These are phyloP conservation scores for Hericium coralloides DNA, from an alignment of 768 basidiomycete species.

Conservation along the genomic window DNA sequence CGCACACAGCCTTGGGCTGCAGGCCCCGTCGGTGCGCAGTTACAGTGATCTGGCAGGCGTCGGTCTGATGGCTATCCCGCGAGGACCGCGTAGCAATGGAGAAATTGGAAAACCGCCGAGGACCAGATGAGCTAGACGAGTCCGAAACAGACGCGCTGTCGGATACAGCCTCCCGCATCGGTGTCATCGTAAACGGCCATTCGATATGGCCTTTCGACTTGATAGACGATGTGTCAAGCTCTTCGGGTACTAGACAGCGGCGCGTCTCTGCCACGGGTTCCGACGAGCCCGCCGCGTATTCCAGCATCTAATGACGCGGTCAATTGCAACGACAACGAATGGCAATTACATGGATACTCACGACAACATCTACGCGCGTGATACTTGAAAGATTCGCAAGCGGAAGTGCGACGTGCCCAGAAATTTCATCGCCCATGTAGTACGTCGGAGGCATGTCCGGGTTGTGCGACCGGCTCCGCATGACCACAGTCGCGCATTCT, in stretches of 20 bases:
- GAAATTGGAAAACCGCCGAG: neutral
- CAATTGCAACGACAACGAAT: neutral
- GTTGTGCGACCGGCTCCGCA: slow-evolving; percentile 1
- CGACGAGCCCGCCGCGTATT: neutral
- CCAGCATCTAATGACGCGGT: slow-evolving; percentile 1
- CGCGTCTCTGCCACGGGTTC: neutral
- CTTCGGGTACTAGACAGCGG: neutral
- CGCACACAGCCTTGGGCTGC: neutral
- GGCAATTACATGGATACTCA: neutral
- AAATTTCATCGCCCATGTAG: slow-evolving; percentile 7
- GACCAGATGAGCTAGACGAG: neutral
- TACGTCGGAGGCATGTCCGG: neutral
- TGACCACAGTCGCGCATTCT: slow-evolving; percentile 2
- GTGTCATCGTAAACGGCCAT: slow-evolving; percentile 5
- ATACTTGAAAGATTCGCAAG: neutral
- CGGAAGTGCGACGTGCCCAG: slow-evolving; percentile 1
- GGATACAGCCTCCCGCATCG: neutral
- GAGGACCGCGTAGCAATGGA: neutral
- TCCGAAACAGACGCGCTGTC: neutral
- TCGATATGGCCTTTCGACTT: neutral
- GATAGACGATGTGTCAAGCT: neutral
- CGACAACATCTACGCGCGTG: slow-evolving; percentile 6
- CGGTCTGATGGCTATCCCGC: neutral
- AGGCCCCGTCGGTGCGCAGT: neutral
- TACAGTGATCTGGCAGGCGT: neutral